Base-by-base conservation (phyloP, 495 filamentous ascomycete species). In the Rusavskia elegans region DNA sequence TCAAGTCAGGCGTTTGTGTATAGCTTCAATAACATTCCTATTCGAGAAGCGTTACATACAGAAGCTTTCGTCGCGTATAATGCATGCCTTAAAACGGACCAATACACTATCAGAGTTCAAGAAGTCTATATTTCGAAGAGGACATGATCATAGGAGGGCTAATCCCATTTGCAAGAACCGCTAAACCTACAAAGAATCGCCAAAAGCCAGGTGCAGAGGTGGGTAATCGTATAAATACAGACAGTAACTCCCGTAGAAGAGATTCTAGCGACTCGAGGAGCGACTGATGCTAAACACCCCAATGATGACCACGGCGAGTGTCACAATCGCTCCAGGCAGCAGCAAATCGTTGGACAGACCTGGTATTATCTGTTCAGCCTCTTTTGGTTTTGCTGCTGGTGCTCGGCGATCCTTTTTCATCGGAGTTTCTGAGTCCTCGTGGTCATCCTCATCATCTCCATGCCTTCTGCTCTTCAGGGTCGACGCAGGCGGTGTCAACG, bases 341-440 rank as follows among this genome's bases (percentile, higher is more conserved):
- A 99, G 71, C 42, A 96, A 69, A 55, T 99, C 92, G 61, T 99
- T 99, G 16, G 92, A 89, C 50, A 99, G 83, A 42, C 92, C 92
- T 13, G 84, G 77, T 60, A 99, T 86, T 39, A 94, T 64, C 62
- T 90, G 87, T 57, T 89, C 83, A 20, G 70, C 66, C 53, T 74
- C 71, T 44, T 75, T 63, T 35, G 66, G 62, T 50, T 69, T 68
- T 17, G 59, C 41, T 13, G 62, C 61, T 20, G 68, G 41, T 50
- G 69, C 67, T 48, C 57, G 64, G n/a, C 55, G 51, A 29, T 63
- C 61, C 45, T 58, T 61, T 55, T 70, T 67, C 9, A 73, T 66
- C 30, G 70, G 71, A 36, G 78, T 69, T 37, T 78, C 76, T 40
- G 82, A 80, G 40, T 87, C 85, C 13, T 73, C 72, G n/a, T 79